Base-by-base conservation (phyloP, 192 early-diverging fungal genomes). In the Chytriomyces sp. region DNA sequence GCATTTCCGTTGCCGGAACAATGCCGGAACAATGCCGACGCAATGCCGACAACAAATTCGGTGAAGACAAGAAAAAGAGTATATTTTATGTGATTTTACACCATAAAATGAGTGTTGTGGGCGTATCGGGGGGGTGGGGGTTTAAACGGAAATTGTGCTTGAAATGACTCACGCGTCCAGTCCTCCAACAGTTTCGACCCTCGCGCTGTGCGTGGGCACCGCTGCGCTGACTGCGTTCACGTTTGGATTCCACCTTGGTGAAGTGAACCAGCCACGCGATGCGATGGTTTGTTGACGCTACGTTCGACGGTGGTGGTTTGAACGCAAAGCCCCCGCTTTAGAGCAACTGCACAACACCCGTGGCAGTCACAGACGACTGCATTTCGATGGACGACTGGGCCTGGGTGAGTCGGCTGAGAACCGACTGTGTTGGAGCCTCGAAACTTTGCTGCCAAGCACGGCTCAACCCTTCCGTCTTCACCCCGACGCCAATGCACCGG, bases 181-280 rank as follows among this genome's bases (percentile, higher is more conserved):
- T n/a, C n/a, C n/a, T n/a, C n/a, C n/a, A n/a, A n/a, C n/a, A n/a
- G 30, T 64, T 4, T 71, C 57, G 37, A 71, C 58, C 0, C 66
- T 80, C 12, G 38, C 64, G 25, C 72, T 78, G 28, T 76, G 73
- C 57, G 70, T 73, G 12, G n/a, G 26, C 36, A 75, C 77, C 8
- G 77, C 74, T 3, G 56, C 75, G 4, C 33, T 81, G n/a, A 44
- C 72, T 7, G 78, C 78, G 17, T 81, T 83, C 59, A 75, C 78
- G 61, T 83, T 83, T 66, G 82, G 82, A 5, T 83, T 53, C 72
- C 54, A 83, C 65, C 40, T 75, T 1, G 82, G 82, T n/a, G 82
- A 81, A 53, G 75, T 83, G 37, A 83, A 83, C 66, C 82, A 81
- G 59, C 82, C 82, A 4, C 54, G 79, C 32, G 69, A 75, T 6